A percentile compares a stretch with the other conserved stretches of the same genome.
Evolutionary conservation across 208 protist genomes (phyloP).

Genomic region (Histomonas meleagridis): DNA sequence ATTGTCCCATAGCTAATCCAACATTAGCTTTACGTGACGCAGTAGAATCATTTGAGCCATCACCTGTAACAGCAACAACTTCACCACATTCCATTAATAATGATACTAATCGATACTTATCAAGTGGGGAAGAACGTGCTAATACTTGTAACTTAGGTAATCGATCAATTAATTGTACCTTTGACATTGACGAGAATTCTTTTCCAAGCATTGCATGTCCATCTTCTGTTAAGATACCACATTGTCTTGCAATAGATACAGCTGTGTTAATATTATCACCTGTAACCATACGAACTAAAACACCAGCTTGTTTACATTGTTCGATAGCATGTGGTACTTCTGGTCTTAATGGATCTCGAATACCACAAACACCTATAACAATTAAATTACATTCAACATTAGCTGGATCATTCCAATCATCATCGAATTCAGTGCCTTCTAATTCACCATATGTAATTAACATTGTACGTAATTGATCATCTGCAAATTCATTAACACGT

Average conservation of each 20-base stretch:
- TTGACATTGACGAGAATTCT: conserved; percentile 29
- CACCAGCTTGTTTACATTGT: conserved; percentile 59
- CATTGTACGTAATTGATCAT: conserved; percentile 24
- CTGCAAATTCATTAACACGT: conserved; percentile 19
- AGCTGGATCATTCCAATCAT: neutral
- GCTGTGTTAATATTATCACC: conserved; percentile 67
- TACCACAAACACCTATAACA: neutral
- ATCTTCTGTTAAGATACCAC: conserved; percentile 29
- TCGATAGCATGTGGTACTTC: conserved; percentile 55
- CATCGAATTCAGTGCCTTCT: neutral
- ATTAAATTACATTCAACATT: conserved; percentile 27
- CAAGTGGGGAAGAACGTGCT: conserved; percentile 17
- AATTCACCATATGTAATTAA: neutral
- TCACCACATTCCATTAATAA: conserved; percentile 11
- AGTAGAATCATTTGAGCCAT: conserved; percentile 74
- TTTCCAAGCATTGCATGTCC: conserved; percentile 35
- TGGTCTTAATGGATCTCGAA: conserved; percentile 44
- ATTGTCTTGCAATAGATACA: conserved; percentile 55
- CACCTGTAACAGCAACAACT: conserved; percentile 58
- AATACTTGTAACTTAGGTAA: neutral
- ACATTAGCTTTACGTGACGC: conserved; percentile 71
- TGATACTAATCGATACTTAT: conserved; percentile 30
- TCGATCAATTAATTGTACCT: neutral
- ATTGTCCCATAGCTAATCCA: conserved; percentile 77
- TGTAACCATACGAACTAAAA: conserved; percentile 75